Evolutionary conservation across 495 filamentous ascomycete species (phyloP).

Genomic region (Tuber melanosporum): DNA sequence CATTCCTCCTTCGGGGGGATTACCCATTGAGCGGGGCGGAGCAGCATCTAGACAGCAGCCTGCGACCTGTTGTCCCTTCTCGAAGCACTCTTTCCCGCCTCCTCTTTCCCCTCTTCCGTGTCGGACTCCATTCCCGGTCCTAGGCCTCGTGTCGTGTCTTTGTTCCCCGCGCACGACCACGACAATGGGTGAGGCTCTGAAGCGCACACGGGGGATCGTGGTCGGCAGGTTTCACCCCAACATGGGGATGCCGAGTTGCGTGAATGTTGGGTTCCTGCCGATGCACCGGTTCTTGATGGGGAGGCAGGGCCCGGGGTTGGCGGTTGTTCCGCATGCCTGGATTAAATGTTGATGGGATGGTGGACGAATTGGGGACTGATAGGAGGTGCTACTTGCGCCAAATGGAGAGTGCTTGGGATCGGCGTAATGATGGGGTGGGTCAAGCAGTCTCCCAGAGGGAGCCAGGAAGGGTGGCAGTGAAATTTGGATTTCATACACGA

Average conservation of each 20-base stretch:
- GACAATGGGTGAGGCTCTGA: conserved; percentile 11
- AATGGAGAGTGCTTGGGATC: conserved; percentile 17
- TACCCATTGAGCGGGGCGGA: conserved; percentile 5
- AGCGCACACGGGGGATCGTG: conserved; percentile 10
- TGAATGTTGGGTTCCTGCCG: conserved; percentile 10
- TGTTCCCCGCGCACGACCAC: conserved; percentile 6
- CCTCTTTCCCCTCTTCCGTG: background rate
- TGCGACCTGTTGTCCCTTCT: conserved; percentile 12
- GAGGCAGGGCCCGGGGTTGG: no score
- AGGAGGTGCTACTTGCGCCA: conserved; percentile 24
- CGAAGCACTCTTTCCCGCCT: conserved; percentile 1
- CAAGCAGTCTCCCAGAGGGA: conserved; percentile 13
- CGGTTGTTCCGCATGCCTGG: no score
- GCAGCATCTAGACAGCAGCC: conserved; percentile 18
- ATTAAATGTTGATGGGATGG: conserved; percentile 9
- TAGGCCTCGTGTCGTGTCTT: background rate
- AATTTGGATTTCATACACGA: conserved; percentile 24
- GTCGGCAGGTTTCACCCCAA: conserved; percentile 11
- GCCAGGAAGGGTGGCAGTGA: conserved; percentile 8
- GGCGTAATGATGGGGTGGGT: conserved; percentile 10
- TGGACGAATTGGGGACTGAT: conserved; percentile 6
- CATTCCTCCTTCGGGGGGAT: conserved; percentile 11
- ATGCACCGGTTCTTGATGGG: background rate
- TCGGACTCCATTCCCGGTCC: background rate
- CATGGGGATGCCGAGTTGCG: conserved; percentile 11